Base-by-base conservation (phyloP, 1,139 yeast species). In the Scheffersomyces illinoinensis region DNA sequence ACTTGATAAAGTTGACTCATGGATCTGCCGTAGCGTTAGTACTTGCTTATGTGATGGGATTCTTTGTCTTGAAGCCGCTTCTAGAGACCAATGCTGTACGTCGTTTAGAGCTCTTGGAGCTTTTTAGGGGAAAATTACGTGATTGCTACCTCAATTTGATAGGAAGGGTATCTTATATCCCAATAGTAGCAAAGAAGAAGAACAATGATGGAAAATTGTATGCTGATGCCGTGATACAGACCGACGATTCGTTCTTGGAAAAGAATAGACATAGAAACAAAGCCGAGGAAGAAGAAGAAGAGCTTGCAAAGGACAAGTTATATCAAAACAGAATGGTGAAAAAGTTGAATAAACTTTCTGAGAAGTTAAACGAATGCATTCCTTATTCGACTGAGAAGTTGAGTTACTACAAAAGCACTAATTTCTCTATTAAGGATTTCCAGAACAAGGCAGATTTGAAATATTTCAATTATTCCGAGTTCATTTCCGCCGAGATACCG, bases 141-240 rank as follows among this genome's bases (percentile, higher is more conserved):
- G 83, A 78, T 60, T 68, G 75, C 53, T 81, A 79, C 62, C 66
- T 81, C 47, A 73, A 70, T 49, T 61, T 76, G 39, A 71, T 79
- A 18, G 73, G 78, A 8, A 66, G 73, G 54, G 82, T 81, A 3
- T 74, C 74, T 55, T 65, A 76, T 58, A 78, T 80, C 10, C 85
- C 85, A 3, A 77, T 79, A 12, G 80, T 80, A 17, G 77, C 78
- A 7, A 69, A 77, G 53, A 70, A 70, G 53, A 68, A 68, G 56
- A 60, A 67, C 47, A 69, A 70, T 49, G 76, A 76, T 39, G 82
- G 78, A 17, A 71, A 72, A 53, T 62, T 73, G 24, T 76, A 78
- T 57, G 76, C 81, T 3, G 85, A 81, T 62, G 76, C 83, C 1
- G 72, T 75, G 57, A 65, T 71, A 24, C 85, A 81, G 64, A 80